Evolutionary conservation across 495 filamentous ascomycete species (phyloP).

Genomic region (Annulohypoxylon nitens): DNA sequence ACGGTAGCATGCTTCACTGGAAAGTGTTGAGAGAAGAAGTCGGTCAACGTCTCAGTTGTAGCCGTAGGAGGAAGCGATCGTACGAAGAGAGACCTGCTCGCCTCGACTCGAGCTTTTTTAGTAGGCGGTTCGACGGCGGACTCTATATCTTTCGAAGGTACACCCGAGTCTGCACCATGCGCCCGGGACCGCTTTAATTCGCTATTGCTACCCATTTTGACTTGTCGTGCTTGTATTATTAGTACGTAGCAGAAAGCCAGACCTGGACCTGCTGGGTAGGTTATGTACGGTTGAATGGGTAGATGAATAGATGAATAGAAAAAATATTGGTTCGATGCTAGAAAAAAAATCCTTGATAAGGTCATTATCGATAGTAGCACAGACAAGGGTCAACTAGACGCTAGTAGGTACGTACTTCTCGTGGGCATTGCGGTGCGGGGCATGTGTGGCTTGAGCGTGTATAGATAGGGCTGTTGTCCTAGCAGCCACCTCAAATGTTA

Average conservation of each 20-base stretch:
- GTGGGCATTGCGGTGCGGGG: neutral
- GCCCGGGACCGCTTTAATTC: slow-evolving; percentile 53
- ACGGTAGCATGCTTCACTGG: slow-evolving; percentile 94
- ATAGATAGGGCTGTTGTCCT: slow-evolving; percentile 34
- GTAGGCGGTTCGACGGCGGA: slow-evolving; percentile 48
- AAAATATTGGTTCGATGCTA: slow-evolving; percentile 5
- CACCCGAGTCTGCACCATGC: slow-evolving; percentile 45
- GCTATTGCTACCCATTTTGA: slow-evolving; percentile 52
- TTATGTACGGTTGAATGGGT: neutral
- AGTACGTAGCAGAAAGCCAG: neutral
- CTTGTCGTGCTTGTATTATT: neutral
- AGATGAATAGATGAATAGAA: neutral
- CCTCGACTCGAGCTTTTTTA: slow-evolving; percentile 62
- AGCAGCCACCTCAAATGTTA: slow-evolving; percentile 27
- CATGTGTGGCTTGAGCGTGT: slow-evolving; percentile 2
- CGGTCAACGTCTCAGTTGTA: slow-evolving; percentile 85
- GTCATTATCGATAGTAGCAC: slow-evolving; percentile 31
- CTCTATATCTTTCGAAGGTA: slow-evolving; percentile 35
- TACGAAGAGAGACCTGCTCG: slow-evolving; percentile 84
- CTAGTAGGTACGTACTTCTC: neutral
- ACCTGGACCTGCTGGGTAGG: neutral
- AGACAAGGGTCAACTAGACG: neutral
- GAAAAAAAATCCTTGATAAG: slow-evolving; percentile 27
- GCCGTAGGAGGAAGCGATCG: slow-evolving; percentile 81
- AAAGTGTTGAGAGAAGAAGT: slow-evolving; percentile 92